Base-by-base conservation (phyloP, 2,329 filamentous ascomycete genomes). In the Verticillium nonalfalfae region DNA sequence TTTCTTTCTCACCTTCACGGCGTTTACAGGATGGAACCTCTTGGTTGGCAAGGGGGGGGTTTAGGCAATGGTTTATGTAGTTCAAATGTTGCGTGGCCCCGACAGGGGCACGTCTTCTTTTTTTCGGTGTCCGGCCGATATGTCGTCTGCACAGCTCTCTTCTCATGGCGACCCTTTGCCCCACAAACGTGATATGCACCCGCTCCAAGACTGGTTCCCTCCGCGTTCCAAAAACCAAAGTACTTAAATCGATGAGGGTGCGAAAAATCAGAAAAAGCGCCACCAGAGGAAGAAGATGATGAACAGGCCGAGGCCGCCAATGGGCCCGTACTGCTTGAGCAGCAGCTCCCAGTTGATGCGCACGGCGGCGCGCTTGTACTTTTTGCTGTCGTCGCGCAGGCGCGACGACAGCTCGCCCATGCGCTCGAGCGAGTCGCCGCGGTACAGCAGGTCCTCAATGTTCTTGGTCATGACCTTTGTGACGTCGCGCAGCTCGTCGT, bases 381-480 rank as follows among this genome's bases (percentile, higher is more conserved):
- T 98, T 75, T 89, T 91, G 74, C 90, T 95, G 73, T 99, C 95
- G 73, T 99, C 95, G 65, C 91, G 82, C 73, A 99, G 77, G 64
- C 94, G 82, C 61, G 87, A 90, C 70, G 90, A 96, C 72, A 97
- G 90, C 79, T 98, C 94, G 64, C 95, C 94, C 95, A 99, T 99
- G 70, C 93, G 86, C 78, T 99, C 95, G 68, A 99, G 78, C 70
- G 89, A 95, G 74, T 99, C 95, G 34, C 95, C 95, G 64, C 96
- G 83, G 74, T 99, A 99, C 59, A 99, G 80, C 72, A 99, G 79
- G 75, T 99, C 95, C 81, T 99, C 95, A 68, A 99, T 98, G 76
- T 99, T 99, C 85, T 98, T 98, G 61, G 93, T 98, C 96, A 99
- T 99, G 72, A 99, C 93, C 79, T 97, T 93, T 1, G 95, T 98